These are phyloP conservation scores for Saussurea involucrata DNA, from an alignment of 129 eudicot genomes.

Conservation along the genomic window DNA sequence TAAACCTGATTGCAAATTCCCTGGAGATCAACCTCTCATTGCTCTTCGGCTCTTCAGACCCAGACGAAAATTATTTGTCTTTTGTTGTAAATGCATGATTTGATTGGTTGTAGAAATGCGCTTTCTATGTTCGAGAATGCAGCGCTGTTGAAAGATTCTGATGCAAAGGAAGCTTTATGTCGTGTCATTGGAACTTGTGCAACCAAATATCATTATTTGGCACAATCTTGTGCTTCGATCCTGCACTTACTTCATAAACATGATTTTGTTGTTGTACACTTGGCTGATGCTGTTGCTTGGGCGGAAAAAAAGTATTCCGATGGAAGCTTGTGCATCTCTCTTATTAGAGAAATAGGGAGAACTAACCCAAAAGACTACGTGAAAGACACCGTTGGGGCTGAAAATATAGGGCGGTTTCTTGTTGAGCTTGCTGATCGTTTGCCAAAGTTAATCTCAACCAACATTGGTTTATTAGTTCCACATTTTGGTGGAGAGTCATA, in stretches of 20 bases:
- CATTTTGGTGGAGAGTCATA: slow-evolving; percentile 99
- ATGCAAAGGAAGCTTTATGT: slow-evolving; percentile 83
- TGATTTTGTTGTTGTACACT: slow-evolving; percentile 66
- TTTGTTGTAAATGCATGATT: slow-evolving; percentile 38
- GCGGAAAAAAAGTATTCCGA: slow-evolving; percentile 93
- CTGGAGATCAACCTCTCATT: slow-evolving; percentile 81
- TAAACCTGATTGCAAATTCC: slow-evolving; percentile 78
- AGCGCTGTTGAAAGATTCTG: slow-evolving; percentile 63
- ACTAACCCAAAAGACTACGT: slow-evolving; percentile 83
- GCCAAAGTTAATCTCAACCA: slow-evolving; percentile 85
- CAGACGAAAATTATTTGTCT: slow-evolving; percentile 84
- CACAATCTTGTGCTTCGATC: slow-evolving; percentile 90
- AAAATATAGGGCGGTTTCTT: slow-evolving; percentile 88
- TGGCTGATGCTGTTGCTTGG: slow-evolving; percentile 86
- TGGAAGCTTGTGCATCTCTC: slow-evolving; percentile 73
- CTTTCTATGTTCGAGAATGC: slow-evolving; percentile 81
- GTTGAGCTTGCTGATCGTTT: slow-evolving; percentile 85
- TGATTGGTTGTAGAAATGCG: slow-evolving; percentile 59
- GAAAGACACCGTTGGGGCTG: slow-evolving; percentile 88
- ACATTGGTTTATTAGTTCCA: slow-evolving; percentile 84
- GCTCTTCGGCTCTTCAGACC: slow-evolving; percentile 93
- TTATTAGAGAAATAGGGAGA: slow-evolving; percentile 89
- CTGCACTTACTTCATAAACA: slow-evolving; percentile 82
- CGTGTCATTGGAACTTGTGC: slow-evolving; percentile 87
- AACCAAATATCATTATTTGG: slow-evolving; percentile 74